These are phyloP conservation scores for Colletotrichum tamarilloi DNA, from an alignment of 2,329 filamentous ascomycete genomes.

Conservation along the genomic window DNA sequence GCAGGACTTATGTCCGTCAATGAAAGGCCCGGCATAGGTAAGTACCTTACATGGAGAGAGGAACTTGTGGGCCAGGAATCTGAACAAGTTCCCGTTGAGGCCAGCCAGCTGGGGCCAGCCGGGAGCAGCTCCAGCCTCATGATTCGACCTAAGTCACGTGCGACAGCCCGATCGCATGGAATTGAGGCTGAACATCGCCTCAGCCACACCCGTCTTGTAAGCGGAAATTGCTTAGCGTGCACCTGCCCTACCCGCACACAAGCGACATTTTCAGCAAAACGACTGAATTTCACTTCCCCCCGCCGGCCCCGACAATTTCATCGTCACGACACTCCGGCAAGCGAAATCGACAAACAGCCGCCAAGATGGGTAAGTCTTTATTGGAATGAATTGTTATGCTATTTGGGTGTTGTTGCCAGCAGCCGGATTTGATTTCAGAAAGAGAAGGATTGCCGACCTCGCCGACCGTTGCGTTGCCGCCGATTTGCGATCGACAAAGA, in stretches of 20 bases:
- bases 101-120: background rate
- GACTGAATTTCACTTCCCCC: conserved; percentile 17
- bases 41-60: too few relatives aligned
- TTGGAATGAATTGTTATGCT: conserved; percentile 2
- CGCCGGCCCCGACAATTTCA: conserved; percentile 26
- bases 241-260: conserved; percentile 37
- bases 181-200: conserved; percentile 16
- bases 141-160: conserved; percentile 24
- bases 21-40: background rate
- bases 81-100: too few relatives aligned
- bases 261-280: conserved; percentile 35
- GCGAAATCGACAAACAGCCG: conserved; percentile 38
- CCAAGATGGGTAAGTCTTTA: conserved; percentile 37
- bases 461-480: conserved; percentile 6
- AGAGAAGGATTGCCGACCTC: background rate
- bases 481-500: conserved; percentile 25
- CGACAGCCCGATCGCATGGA: background rate
- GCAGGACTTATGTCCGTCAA: background rate
- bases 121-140: background rate
- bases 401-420: conserved; percentile 10
- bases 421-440: conserved; percentile 12
- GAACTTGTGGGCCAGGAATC: too few relatives aligned
- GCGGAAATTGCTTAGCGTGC: conserved; percentile 9
- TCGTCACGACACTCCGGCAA: conserved; percentile 38
- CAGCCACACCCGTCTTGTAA: conserved; percentile 20